Evolutionary conservation across 192 early-diverging fungal species (phyloP), one percentile per base, ranked within the genome.

Genomic region (Coemansia sp.): DNA sequence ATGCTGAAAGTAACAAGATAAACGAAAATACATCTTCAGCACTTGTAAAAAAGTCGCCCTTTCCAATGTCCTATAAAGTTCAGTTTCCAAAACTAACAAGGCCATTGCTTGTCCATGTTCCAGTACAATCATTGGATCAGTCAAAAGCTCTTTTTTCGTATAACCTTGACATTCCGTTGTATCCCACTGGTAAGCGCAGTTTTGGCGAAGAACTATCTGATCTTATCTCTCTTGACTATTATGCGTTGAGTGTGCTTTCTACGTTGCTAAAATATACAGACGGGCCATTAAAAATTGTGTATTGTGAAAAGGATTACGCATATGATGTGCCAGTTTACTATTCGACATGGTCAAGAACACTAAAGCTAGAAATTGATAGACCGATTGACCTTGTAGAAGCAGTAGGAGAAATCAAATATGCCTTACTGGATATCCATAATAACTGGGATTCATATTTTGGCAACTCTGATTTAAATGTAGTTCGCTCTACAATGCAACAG

Each of bases 271-370:
- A 88, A 9, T 82, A 88, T 22, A 79, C 83, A 4, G 94, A 94
- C 53, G 94, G 94, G 0, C 91, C 91, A 0, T 74, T 95, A 5
- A 93, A 88, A 79, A 89, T 81, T 9, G 87, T 88, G 0, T 86
- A 93, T 22, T 86, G 94, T 42, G 94, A 92, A 10, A 79, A 81
- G 39, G 89, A 90, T 22, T 92, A 86, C 61, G 91, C 93, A 0
- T 95, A 95, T 71, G 90, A 85, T 65, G 86, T 87, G 11, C 84
- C 78, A 0, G 65, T 95, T 19, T 61, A 68, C 25, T 67, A 85
- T n/a, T 70, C 72, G n/a, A 25, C 83, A 22, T 92, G 92, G 90
- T 64, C 85, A 0, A 85, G 85, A 12, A 81, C 84, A 60, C 67
- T 92, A 7, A 37, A 77, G 11, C 71, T 79, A 8, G 20, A 13